Conservation (phyloP, 2,329 filamentous ascomycete genomes). For the Pseudopithomyces chartarum region DNA sequence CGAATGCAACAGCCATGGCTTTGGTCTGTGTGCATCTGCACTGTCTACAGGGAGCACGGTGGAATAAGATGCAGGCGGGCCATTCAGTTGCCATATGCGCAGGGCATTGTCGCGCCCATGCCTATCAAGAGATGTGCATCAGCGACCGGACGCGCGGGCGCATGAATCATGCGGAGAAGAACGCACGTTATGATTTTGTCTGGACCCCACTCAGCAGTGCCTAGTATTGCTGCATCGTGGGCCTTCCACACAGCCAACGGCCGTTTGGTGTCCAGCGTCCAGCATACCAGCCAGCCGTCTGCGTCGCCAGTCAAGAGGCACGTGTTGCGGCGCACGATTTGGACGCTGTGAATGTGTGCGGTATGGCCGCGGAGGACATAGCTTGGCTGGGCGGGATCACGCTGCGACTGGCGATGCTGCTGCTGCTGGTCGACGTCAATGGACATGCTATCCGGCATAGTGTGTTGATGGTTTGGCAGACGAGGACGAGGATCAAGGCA, state of each 20-base stretch:
- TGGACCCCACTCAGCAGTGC: slow-evolving; percentile 71
- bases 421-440: slow-evolving; percentile 31
- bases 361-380: slow-evolving; percentile 86
- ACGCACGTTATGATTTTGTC: slow-evolving; percentile 83
- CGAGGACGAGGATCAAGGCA: slow-evolving; percentile 25
- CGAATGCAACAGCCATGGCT: slow-evolving; percentile 85
- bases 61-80: slow-evolving; percentile 68
- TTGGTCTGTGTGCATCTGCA: slow-evolving; percentile 53
- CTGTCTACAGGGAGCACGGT: slow-evolving; percentile 72
- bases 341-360: slow-evolving; percentile 75
- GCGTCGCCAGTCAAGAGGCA: slow-evolving; percentile 86
- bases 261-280: slow-evolving; percentile 82
- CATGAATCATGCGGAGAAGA: background rate
- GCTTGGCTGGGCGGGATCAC: slow-evolving; percentile 60
- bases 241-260: slow-evolving; percentile 85
- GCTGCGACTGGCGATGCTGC: slow-evolving; percentile 26
- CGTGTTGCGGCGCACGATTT: slow-evolving; percentile 74
- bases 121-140: slow-evolving; percentile 52
- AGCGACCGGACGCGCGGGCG: slow-evolving; percentile 5
- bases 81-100: slow-evolving; percentile 77
- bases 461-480: slow-evolving; percentile 23
- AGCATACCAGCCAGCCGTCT: slow-evolving; percentile 85
- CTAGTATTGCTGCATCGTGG: slow-evolving; percentile 78
- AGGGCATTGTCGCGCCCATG: slow-evolving; percentile 90
- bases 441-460: slow-evolving; percentile 26